Base-by-base conservation (phyloP, 169 alveolate genomes). In the Eimeria necatrix region DNA sequence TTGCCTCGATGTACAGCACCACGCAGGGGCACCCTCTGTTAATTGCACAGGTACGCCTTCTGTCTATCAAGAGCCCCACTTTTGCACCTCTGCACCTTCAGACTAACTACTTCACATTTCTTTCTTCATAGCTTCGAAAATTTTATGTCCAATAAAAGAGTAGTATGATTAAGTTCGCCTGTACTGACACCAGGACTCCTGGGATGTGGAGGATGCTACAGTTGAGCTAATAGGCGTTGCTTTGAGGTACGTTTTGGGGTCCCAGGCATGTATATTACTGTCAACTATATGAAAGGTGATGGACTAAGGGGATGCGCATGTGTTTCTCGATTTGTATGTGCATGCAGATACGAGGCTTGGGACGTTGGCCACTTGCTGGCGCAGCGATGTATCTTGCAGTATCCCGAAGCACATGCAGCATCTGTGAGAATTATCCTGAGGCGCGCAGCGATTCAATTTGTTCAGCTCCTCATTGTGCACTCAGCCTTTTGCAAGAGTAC, bases 281-380 rank as follows among this genome's bases (percentile, higher is more conserved):
- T 2, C 2, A 2, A 32, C 41, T 32, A 32, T 32, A 32, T 32
- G 41, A 32, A 32, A 32, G 41, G 41, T 32, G 41, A 32, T 32
- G 41, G 41, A 32, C 41, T 32, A 2, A 2, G 41, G 41, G 41
- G 41, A 51, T 20, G 46, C 24, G 46, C 24, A n/a, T 32, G 20
- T 10, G 7, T 48, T 18, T 46, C 59, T 74, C 46, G 85, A 59
- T 8, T 14, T 48, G 70, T 60, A n/a, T 52, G 59, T 41, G 51
- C 49, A 24, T 20, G 70, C 91, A 91, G 95, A 61, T 91, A 73
- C 76, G 95, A 81, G 71, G 78, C 86, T 22, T 91, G 95, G 95
- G 80, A 91, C 56, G 95, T 91, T 56, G 95, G 89, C 68, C 95
- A 64, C 88, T 59, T 73, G 73, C 95, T 91, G 90, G 95, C 95